phyloP scores from a whole-genome alignment of 768 basidiomycete genomes.

The Cystobasidium tubakii region DNA sequence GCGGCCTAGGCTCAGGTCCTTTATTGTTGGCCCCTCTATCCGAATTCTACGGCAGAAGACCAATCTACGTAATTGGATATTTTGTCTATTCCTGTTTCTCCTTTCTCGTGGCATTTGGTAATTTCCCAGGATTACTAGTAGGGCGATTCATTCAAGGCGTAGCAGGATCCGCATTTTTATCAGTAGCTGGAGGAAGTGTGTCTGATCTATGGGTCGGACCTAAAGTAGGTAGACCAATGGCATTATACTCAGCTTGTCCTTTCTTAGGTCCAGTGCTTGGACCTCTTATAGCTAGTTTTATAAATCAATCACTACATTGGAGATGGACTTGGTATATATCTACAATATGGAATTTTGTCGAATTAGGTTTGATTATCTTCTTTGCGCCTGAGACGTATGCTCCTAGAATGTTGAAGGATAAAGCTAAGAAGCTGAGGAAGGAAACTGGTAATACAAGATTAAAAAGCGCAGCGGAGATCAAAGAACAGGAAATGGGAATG shows the following conservation, averaged over 20 bases:
- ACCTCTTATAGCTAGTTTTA: conserved; percentile 62
- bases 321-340: conserved; percentile 69
- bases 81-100: conserved; percentile 35
- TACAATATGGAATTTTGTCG: conserved; percentile 63
- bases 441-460: conserved; percentile 44
- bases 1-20: conserved; percentile 24
- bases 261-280: conserved; percentile 50
- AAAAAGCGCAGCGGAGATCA: conserved; percentile 49
- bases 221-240: conserved; percentile 52
- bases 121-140: conserved; percentile 55
- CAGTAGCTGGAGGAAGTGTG: conserved; percentile 61
- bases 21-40: conserved; percentile 10
- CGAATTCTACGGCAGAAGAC: conserved; percentile 33
- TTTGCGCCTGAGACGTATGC: conserved; percentile 68
- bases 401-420: conserved; percentile 60
- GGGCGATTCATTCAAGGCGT: conserved; percentile 60
- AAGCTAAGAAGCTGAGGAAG: conserved; percentile 45
- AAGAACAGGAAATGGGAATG: conserved; percentile 18
- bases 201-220: conserved; percentile 54
- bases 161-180: conserved; percentile 59
- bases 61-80: conserved; percentile 40
- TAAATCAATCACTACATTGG: conserved; percentile 56
- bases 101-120: conserved; percentile 36
- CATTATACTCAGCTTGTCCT: conserved; percentile 52
- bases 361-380: conserved; percentile 55